Conservation (phyloP, 2,329 filamentous ascomycete species). For the Colletotrichum phormii region DNA sequence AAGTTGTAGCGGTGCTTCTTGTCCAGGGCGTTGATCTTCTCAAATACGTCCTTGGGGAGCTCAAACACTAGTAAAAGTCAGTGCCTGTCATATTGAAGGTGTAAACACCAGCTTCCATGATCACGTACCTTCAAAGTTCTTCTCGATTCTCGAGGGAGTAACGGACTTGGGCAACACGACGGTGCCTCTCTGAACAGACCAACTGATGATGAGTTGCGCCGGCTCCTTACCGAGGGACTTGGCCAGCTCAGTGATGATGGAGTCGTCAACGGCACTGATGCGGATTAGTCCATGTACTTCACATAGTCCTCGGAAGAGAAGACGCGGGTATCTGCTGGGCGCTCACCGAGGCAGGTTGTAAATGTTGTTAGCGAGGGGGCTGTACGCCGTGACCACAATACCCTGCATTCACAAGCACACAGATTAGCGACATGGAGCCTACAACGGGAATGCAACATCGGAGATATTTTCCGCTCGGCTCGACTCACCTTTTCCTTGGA, state of each 20-base stretch:
- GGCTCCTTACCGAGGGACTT: conserved; percentile 62
- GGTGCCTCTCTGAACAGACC: conserved; percentile 65
- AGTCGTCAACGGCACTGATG: conserved; percentile 59
- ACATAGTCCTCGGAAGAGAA: background rate
- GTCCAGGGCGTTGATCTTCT: conserved; percentile 52
- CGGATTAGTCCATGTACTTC: background rate
- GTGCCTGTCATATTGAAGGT: background rate
- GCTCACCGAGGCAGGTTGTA: conserved; percentile 42
- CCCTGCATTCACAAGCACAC: conserved; percentile 46
- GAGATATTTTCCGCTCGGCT: background rate
- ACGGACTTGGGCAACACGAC: conserved; percentile 67
- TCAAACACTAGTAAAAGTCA: conserved; percentile 43
- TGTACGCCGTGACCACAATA: conserved; percentile 66
- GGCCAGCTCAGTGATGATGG: conserved; percentile 62
- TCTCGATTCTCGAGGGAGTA: conserved; percentile 61
- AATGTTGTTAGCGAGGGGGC: conserved; percentile 71
- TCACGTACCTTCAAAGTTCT: conserved; percentile 52
- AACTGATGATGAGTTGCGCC: conserved; percentile 65
- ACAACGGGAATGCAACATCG: conserved; percentile 12
- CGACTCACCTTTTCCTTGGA: conserved; percentile 51
- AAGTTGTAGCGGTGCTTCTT: conserved; percentile 56
- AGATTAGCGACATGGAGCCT: conserved; percentile 7
- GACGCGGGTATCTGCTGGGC: background rate
- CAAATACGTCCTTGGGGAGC: conserved; percentile 49
- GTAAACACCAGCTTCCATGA: background rate